Evolutionary conservation across 805 yeast species (phyloP).

Genomic region (Starmerella riodocensis): DNA sequence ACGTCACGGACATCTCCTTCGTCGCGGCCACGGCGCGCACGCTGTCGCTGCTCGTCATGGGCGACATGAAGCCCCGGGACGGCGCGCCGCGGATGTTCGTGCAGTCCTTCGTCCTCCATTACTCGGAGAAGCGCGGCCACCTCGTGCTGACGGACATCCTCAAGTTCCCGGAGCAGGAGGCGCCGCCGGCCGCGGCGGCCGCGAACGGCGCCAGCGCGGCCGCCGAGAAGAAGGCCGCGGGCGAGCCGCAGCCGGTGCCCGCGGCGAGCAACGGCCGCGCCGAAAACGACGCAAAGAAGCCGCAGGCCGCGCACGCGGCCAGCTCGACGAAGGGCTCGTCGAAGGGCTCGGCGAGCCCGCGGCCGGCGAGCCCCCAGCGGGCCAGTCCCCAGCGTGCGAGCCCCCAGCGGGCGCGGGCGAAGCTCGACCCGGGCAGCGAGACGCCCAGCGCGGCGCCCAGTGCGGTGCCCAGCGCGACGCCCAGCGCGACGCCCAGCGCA

Average conservation of each 20-base stretch:
- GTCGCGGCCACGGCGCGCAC: conserved; percentile 27
- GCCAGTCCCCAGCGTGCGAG: too few relatives aligned
- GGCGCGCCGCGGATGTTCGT: conserved; percentile 26
- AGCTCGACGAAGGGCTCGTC: too few relatives aligned
- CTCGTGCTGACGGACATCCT: conserved; percentile 30
- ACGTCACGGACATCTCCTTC: conserved; percentile 29
- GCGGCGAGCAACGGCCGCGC: background rate
- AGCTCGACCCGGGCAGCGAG: background rate
- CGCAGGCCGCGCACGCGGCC: background rate
- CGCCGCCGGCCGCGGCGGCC: conserved; percentile 10
- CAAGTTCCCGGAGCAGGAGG: conserved; percentile 26
- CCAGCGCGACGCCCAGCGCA: background rate
- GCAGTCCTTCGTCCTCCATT: conserved; percentile 30
- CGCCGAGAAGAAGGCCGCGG: conserved; percentile 1
- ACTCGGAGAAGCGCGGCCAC: conserved; percentile 23
- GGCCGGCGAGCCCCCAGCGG: too few relatives aligned
- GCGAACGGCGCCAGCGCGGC: background rate
- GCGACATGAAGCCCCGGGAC: conserved; percentile 30
- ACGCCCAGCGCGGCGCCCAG: background rate
- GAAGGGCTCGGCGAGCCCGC: background rate
- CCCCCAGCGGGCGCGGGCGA: background rate
- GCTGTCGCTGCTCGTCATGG: conserved; percentile 30
- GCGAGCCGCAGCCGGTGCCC: too few relatives aligned
- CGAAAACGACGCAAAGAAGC: background rate
- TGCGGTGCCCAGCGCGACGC: background rate